Evolutionary conservation across 495 filamentous ascomycete species (phyloP), one percentile per base, ranked within the genome.

Genomic region (Achaetomiella virescens): DNA sequence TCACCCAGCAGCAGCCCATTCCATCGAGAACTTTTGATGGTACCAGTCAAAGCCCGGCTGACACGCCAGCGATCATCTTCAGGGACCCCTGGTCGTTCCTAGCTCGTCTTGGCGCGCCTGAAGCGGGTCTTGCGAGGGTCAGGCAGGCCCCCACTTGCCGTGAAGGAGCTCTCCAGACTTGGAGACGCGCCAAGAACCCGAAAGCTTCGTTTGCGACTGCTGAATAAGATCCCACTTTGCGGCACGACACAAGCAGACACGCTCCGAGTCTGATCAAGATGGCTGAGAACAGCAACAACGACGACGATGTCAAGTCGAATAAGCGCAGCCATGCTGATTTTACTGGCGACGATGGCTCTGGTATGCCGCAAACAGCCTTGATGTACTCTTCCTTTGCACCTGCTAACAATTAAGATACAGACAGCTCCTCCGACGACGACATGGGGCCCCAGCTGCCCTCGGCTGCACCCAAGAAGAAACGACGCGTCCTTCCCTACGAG

Each of bases 401-500:
- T n/a, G 14, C 51, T 54, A 15, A 54, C 43, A 38, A 11, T 38
- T 21, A 21, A 14, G n/a, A 20, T 53, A 29, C 54, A 82, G 85
- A 84, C 8, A 85, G 81, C 48, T 96, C 90, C 15, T 88, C 87
- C 1, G 91, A 96, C 63, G 93, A 98, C 75, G 91, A 95, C 67
- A 91, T 97, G 69, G 95, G 93, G 36, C 95, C 93, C 3, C 82
- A 90, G 35, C 80, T 96, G 25, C 91, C 92, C 51, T 74, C 78
- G 31, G 65, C 84, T 75, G 54, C 79, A 73, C 89, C 87, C 25
- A 95, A 95, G 78, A 97, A 91, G 78, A 92, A 96, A 72, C 83
- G 88, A 10, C 84, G 91, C 45, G 88, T 88, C 65, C 85, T 99
- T 14, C 90, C 90, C 0, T 88, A 96, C 71, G 92, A 96, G 71